Evolutionary conservation across 345 rosid genomes (phyloP).

Genomic region (Pugionium cornutum): DNA sequence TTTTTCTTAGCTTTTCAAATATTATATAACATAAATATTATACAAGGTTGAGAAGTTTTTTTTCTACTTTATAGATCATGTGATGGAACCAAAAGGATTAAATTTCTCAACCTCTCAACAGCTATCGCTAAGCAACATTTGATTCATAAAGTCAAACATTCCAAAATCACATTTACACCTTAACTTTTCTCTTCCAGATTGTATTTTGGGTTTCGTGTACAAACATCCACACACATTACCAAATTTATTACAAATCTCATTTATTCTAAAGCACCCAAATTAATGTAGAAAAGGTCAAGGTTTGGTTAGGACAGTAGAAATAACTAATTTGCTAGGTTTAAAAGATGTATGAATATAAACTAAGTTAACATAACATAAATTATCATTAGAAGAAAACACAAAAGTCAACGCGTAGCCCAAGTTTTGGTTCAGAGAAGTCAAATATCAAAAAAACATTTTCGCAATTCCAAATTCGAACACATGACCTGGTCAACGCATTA

Average conservation of each 20-base stretch:
- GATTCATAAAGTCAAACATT: conserved; percentile 35
- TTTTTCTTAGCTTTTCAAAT: too few species aligned
- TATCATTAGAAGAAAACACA: neutral
- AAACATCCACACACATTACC: conserved; percentile 9
- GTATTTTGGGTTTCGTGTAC: conserved; percentile 8
- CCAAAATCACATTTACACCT: conserved; percentile 30
- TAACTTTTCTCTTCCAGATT: neutral
- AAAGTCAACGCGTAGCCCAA: conserved; percentile 37
- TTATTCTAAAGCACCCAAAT: too few species aligned
- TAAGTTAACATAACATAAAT: conserved; percentile 2
- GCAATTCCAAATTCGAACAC: conserved; percentile 16
- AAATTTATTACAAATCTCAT: neutral
- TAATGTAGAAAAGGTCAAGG: conserved; percentile 20
- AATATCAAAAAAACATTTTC: conserved; percentile 8
- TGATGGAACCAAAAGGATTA: conserved; percentile 22
- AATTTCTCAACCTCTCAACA: conserved; percentile 27
- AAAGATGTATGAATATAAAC: neutral
- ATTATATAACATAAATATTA: too few species aligned
- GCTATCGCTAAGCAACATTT: conserved; percentile 21
- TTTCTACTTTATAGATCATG: conserved; percentile 21
- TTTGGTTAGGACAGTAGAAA: conserved; percentile 17
- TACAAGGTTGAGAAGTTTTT: conserved; percentile 21
- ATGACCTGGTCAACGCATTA: conserved; percentile 29
- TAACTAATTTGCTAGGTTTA: conserved; percentile 8
- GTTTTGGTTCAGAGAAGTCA: conserved; percentile 21